phyloP scores from a whole-genome alignment of 768 basidiomycete species.

The Chiua virens region DNA sequence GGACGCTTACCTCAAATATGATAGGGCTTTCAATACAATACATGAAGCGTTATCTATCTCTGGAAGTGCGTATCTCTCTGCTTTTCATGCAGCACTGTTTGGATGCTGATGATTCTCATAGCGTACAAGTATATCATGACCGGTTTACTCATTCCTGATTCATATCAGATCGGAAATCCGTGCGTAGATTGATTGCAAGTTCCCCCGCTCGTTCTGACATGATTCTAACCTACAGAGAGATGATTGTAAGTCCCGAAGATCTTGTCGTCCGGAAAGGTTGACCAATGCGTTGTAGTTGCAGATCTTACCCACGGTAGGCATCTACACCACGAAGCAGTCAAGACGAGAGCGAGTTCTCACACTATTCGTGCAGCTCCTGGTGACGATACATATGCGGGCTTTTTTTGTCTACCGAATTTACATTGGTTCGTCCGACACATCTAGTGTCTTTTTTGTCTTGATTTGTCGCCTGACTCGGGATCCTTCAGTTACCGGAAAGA shows the following conservation, averaged over 20 bases:
- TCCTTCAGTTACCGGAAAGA: background rate
- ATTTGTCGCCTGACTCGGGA: no score
- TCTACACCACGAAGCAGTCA: no score
- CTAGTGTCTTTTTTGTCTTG: background rate
- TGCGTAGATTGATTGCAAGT: background rate
- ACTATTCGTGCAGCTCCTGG: background rate
- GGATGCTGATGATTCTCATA: background rate
- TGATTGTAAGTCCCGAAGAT: background rate
- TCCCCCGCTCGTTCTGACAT: background rate
- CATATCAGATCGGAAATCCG: background rate
- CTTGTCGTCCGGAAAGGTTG: no score
- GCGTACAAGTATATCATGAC: background rate
- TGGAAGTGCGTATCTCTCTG: background rate
- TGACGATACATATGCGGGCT: background rate
- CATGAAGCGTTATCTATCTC: background rate
- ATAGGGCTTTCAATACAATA: background rate
- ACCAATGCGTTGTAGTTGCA: background rate
- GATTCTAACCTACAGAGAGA: background rate
- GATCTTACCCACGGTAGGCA: background rate
- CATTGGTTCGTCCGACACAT: background rate
- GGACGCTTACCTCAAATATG: no score
- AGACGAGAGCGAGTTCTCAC: background rate
- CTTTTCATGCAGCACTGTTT: background rate
- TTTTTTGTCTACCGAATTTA: slow-evolving; percentile 2
- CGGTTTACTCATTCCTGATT: background rate